Evolutionary conservation across 2,329 filamentous ascomycete species (phyloP).

Genomic region (Clonostachys sp.): DNA sequence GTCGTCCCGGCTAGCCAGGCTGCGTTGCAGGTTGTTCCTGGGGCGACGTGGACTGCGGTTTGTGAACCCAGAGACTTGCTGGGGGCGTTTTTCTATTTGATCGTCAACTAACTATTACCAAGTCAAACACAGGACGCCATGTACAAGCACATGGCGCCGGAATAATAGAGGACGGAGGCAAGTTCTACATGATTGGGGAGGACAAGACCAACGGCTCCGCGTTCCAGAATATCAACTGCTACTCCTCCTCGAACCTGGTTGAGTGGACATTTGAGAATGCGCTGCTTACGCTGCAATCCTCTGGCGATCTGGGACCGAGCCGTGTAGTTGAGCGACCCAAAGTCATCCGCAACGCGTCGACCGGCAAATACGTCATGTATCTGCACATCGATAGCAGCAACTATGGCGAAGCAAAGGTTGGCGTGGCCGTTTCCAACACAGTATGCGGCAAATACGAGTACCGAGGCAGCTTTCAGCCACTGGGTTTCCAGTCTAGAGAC

Average conservation of each 20-base stretch:
- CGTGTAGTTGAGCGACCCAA: slow-evolving; percentile 65
- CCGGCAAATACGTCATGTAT: slow-evolving; percentile 62
- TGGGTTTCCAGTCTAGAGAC: slow-evolving; percentile 41
- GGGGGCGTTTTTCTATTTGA: neutral
- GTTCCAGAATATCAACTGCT: slow-evolving; percentile 66
- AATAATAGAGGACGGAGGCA: slow-evolving; percentile 51
- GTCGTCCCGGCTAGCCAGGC: neutral
- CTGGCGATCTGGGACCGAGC: slow-evolving; percentile 54
- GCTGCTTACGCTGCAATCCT: slow-evolving; percentile 44
- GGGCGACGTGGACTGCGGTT: slow-evolving; percentile 41
- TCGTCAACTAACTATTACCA: neutral
- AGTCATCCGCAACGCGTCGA: slow-evolving; percentile 62
- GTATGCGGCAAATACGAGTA: slow-evolving; percentile 56
- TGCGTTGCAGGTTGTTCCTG: slow-evolving; percentile 30
- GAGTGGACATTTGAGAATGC: slow-evolving; percentile 60
- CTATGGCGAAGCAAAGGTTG: slow-evolving; percentile 61
- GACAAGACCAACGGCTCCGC: slow-evolving; percentile 59
- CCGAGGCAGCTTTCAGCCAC: slow-evolving; percentile 24
- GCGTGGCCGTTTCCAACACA: slow-evolving; percentile 52
- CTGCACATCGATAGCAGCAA: slow-evolving; percentile 60
- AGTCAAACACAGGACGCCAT: slow-evolving; percentile 44
- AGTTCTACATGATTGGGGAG: slow-evolving; percentile 66
- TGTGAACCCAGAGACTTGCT: slow-evolving; percentile 1
- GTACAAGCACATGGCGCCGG: slow-evolving; percentile 65
- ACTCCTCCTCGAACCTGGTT: slow-evolving; percentile 56